Evolutionary conservation across 2,329 filamentous ascomycete genomes (phyloP), one percentile per base, ranked within the genome.

Genomic region (Penicillium sp.): DNA sequence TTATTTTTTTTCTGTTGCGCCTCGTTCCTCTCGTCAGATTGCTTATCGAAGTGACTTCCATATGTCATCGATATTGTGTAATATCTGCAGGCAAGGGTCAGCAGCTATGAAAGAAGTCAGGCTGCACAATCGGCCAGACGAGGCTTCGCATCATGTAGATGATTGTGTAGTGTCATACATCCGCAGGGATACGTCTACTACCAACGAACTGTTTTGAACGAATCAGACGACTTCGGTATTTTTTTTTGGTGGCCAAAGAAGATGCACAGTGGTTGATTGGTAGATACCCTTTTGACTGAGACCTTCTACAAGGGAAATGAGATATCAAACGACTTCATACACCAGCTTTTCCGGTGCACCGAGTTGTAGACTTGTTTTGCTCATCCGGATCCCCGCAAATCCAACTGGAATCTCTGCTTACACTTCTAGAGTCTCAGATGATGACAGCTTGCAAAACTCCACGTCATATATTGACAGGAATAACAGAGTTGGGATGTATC

Each of bases 91-190:
- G 43, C 20, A 35, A 39, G 39, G 50, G 58, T 57, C 57, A 61
- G 57, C 53, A 56, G 55, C 38, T 50, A 31, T 56, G 42, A 39
- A 38, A 38, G 39, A 42, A 53, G 16, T 39, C 20, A 50, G 40
- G 40, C 48, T 63, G 57, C 53, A 58, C 55, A 40, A 57, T 40
- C 45, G 22, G 44, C 35, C 42, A 53, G 20, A 35, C 45, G 53
- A 56, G 61, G 60, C 42, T 58, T 59, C 57, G 56, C 58, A 56
- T 57, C 38, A 57, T 59, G 57, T 63, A 52, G 52, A 56, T 61
- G 50, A 61, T 64, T 56, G 20, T 45, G 48, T 43, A 46, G 39
- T 60, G 63, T 61, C 54, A 58, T 63, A 63, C 62, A 58, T 51
- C 29, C 37, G 38, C 60, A 64, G 47, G 56, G 52, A 57, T 57